Evolutionary conservation across 2,329 filamentous ascomycete species (phyloP).

Genomic region (Hypoxylon sp.): DNA sequence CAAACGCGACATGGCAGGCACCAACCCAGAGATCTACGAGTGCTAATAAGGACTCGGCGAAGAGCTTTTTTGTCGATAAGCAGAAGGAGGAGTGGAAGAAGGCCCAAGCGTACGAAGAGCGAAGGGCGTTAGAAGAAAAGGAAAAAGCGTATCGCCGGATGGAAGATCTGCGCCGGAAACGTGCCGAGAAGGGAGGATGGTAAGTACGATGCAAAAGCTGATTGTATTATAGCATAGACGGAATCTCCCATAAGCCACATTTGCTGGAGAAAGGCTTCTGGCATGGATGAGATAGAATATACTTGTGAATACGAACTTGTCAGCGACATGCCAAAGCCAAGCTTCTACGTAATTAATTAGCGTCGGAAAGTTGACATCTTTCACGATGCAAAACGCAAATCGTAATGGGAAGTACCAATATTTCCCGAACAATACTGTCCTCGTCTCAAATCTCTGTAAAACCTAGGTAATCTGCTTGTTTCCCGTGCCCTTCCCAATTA

Average conservation of each 20-base stretch:
- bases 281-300: constrained; percentile 15
- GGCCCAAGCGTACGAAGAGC: constrained; percentile 49
- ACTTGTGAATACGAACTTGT: no score
- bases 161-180: constrained; percentile 44
- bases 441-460: constrained; percentile 1
- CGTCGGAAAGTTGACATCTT: constrained; percentile 17
- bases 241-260: constrained; percentile 10
- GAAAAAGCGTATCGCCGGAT: constrained; percentile 56
- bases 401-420: constrained; percentile 24
- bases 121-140: constrained; percentile 51
- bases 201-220: constrained; percentile 22
- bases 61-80: constrained; percentile 43
- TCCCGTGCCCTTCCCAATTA: constrained; percentile 14
- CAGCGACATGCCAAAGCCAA: not conserved
- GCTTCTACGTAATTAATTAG: no score
- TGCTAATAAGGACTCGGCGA: constrained; percentile 29
- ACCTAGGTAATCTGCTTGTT: constrained; percentile 12
- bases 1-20: constrained; percentile 52
- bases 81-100: constrained; percentile 45
- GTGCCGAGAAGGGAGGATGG: constrained; percentile 22
- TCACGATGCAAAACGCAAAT: constrained; percentile 13
- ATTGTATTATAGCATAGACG: constrained; percentile 37
- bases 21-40: constrained; percentile 42
- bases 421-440: constrained; percentile 5
- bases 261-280: constrained; percentile 3